These are phyloP conservation scores for Solanum corneliomulleri DNA, from an alignment of 257 asterid genomes.

Conservation along the genomic window DNA sequence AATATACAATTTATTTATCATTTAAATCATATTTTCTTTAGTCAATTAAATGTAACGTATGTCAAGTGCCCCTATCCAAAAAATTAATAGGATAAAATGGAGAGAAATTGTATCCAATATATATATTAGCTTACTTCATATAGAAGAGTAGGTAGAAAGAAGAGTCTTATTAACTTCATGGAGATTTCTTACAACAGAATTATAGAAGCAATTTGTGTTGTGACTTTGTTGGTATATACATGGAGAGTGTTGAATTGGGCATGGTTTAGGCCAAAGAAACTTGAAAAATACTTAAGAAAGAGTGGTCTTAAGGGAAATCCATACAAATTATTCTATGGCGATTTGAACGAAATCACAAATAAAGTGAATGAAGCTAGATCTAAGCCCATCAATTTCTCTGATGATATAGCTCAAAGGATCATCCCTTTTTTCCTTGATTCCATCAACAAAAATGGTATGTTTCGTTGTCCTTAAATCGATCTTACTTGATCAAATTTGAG, in stretches of 20 bases:
- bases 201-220: background rate
- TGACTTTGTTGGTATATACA: background rate
- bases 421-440: slow-evolving; percentile 3
- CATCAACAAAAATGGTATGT: slow-evolving; percentile 24
- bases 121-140: background rate
- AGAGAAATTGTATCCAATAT: too few species aligned
- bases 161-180: background rate
- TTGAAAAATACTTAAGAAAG: slow-evolving; percentile 17
- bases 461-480: background rate
- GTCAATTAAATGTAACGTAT: too few species aligned
- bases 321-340: slow-evolving; percentile 24
- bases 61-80: too few species aligned
- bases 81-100: too few species aligned
- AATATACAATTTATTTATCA: too few species aligned
- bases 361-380: slow-evolving; percentile 10
- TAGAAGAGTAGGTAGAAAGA: background rate
- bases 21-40: too few species aligned
- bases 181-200: background rate
- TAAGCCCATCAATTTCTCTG: slow-evolving; percentile 19
- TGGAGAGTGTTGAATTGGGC: slow-evolving; percentile 23
- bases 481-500: background rate
- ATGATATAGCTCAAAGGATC: slow-evolving; percentile 23
- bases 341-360: slow-evolving; percentile 10
- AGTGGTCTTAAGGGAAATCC: slow-evolving; percentile 23
- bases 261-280: slow-evolving; percentile 23